A percentile compares a stretch with the other conserved stretches of the same genome.
phyloP scores from a whole-genome alignment of 164 flowering plant species.

The Tetrastigma voinierianum region DNA sequence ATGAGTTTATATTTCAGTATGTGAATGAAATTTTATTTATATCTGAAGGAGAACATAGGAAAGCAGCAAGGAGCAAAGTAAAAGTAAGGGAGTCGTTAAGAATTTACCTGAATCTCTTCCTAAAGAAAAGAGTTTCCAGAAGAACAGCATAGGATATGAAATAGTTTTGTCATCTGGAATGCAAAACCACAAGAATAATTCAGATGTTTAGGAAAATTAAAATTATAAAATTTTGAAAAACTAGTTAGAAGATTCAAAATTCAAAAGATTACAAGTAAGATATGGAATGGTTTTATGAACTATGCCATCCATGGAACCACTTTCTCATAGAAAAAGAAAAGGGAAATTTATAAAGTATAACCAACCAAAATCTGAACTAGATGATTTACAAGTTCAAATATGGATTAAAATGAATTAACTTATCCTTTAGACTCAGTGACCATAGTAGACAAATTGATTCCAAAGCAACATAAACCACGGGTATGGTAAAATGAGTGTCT shows the following conservation, averaged over 20 bases:
- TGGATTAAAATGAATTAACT: background rate
- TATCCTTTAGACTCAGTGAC: too few relatives aligned
- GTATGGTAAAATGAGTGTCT: too few relatives aligned
- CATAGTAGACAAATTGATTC: too few relatives aligned
- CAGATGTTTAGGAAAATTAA: background rate
- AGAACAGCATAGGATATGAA: conserved; percentile 94
- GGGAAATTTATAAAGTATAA: background rate
- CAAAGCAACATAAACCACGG: too few relatives aligned
- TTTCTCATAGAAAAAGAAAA: background rate
- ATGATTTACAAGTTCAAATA: background rate
- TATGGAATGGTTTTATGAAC: background rate
- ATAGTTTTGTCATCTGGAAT: conserved; percentile 89
- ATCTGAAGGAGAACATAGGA: background rate
- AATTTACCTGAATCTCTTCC: conserved; percentile 79
- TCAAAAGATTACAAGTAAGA: background rate
- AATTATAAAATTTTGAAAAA: background rate
- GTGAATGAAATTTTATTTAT: background rate
- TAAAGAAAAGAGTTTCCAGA: conserved; percentile 87
- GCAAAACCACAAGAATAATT: conserved; percentile 4
- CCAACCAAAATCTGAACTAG: background rate
- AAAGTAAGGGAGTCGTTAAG: background rate
- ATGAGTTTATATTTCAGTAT: background rate
- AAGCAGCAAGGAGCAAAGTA: background rate
- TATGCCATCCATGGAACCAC: background rate
- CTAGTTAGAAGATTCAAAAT: too few relatives aligned